These are phyloP conservation scores for Talaromyces verruculosus DNA, from an alignment of 2,329 filamentous ascomycete genomes.

Conservation along the genomic window DNA sequence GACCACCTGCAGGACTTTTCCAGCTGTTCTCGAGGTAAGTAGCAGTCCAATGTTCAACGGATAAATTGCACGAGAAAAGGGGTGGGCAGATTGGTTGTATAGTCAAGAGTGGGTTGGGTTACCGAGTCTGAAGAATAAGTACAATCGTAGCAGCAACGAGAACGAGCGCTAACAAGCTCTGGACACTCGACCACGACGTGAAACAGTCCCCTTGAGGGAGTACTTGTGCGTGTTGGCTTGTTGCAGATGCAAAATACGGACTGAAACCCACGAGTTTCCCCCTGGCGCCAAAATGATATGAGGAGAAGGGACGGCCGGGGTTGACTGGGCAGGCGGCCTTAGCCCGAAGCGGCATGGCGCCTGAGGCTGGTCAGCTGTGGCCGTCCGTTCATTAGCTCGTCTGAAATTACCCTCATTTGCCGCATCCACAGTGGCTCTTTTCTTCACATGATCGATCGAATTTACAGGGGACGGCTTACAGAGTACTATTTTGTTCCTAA, in stretches of 20 bases:
- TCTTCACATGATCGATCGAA: not conserved
- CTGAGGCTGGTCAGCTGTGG: not conserved
- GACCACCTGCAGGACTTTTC: not conserved
- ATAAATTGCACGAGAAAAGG: not conserved
- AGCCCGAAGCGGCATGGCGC: conserved; percentile 10
- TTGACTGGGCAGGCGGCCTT: not conserved
- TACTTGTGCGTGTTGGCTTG: not conserved
- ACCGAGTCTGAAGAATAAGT: conserved; percentile 2
- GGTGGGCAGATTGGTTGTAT: not conserved
- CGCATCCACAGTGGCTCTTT: not conserved
- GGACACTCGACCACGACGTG: not conserved
- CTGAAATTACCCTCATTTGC: conserved; percentile 7
- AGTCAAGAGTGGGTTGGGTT: not conserved
- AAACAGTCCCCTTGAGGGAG: not conserved
- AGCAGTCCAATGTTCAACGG: not conserved
- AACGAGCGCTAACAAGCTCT: not conserved
- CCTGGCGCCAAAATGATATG: conserved; percentile 7
- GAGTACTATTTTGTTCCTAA: not conserved
- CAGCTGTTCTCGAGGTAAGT: not conserved
- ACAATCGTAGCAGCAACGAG: not conserved
- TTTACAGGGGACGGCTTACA: not conserved
- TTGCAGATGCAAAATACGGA: not conserved
- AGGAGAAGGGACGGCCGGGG: not conserved
- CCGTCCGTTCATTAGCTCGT: conserved; percentile 3
- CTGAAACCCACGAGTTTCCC: conserved; percentile 14